Evolutionary conservation across 345 rosid species (phyloP).

Genomic region (Arabidopsis suecica): DNA sequence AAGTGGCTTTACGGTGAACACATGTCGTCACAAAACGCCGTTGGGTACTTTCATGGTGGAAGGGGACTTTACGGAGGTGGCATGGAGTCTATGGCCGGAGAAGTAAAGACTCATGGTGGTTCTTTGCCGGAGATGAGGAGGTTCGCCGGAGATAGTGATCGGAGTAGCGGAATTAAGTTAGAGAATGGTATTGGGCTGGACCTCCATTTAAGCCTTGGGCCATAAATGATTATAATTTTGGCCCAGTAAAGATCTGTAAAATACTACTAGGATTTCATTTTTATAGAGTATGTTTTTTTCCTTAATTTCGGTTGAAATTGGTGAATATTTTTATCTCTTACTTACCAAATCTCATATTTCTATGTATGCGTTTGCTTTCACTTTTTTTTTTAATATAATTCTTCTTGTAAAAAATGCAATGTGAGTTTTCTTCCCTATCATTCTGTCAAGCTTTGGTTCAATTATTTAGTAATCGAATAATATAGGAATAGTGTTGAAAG

Average conservation of each 20-base stretch:
- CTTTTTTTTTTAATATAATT: neutral
- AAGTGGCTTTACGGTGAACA: slow-evolving; percentile 42
- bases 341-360: neutral
- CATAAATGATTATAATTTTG: slow-evolving; percentile 34
- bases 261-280: slow-evolving; percentile 12
- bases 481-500: neutral
- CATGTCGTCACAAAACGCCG: slow-evolving; percentile 41
- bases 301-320: slow-evolving; percentile 11
- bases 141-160: slow-evolving; percentile 49
- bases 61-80: slow-evolving; percentile 28
- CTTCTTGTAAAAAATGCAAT: slow-evolving; percentile 34
- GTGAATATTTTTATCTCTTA: neutral
- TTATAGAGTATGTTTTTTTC: neutral
- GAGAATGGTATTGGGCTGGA: slow-evolving; percentile 70
- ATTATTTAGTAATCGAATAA: neutral
- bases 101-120: slow-evolving; percentile 36
- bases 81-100: slow-evolving; percentile 39
- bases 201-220: slow-evolving; percentile 81
- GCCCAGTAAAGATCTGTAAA: slow-evolving; percentile 7
- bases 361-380: slow-evolving; percentile 35
- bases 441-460: slow-evolving; percentile 4
- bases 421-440: slow-evolving; percentile 14
- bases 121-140: slow-evolving; percentile 47
- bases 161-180: slow-evolving; percentile 43
- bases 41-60: slow-evolving; percentile 43